These are phyloP conservation scores for Chenopodium album DNA, from an alignment of 148 eudicot genomes.

Conservation along the genomic window DNA sequence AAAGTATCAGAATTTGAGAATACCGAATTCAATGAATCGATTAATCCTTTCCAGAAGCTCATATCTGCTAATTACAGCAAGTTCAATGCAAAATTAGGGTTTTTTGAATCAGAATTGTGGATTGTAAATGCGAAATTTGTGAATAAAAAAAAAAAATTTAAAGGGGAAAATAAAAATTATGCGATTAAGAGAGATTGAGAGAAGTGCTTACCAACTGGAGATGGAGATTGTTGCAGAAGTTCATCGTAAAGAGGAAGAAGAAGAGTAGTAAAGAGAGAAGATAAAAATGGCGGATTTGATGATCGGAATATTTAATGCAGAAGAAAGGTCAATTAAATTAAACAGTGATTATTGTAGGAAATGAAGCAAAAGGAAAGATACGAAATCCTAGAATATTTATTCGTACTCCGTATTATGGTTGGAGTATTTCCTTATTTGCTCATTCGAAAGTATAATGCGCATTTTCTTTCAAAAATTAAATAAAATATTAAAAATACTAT, in stretches of 20 bases:
- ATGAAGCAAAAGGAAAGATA: neutral
- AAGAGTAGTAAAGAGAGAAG: neutral
- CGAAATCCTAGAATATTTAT: neutral
- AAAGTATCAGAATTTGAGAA: conserved; percentile 39
- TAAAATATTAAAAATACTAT: too few species aligned
- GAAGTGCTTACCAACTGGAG: conserved; percentile 17
- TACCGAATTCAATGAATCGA: conserved; percentile 54
- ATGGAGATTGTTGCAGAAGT: neutral
- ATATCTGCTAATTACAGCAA: conserved; percentile 34
- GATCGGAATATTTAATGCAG: neutral
- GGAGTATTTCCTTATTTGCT: too few species aligned
- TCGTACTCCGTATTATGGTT: too few species aligned
- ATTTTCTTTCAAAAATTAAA: too few species aligned
- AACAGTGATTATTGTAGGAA: neutral
- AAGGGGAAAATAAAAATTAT: neutral
- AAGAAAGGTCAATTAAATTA: neutral
- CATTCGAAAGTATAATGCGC: too few species aligned
- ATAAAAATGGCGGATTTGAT: conserved; percentile 6
- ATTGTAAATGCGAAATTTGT: neutral
- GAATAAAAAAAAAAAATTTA: neutral
- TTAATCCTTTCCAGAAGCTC: conserved; percentile 63
- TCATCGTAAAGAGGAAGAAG: conserved; percentile 5
- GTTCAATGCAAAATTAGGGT: neutral
- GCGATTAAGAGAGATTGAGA: neutral
- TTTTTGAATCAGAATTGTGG: neutral